Evolutionary conservation across 495 filamentous ascomycete species (phyloP).

Genomic region (Xylaria sp.): DNA sequence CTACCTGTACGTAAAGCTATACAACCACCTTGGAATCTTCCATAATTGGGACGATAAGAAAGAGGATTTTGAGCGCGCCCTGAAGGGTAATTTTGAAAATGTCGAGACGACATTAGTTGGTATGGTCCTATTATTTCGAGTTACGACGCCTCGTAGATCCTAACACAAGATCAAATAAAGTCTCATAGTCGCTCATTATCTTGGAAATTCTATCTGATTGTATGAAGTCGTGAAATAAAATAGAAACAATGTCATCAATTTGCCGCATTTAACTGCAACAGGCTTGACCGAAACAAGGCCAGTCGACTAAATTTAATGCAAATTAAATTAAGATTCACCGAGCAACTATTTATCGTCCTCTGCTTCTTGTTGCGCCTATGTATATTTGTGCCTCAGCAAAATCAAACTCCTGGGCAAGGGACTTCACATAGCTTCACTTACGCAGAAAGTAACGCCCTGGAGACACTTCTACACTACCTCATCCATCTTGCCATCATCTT

Average conservation of each 20-base stretch:
- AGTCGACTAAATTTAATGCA: too few species aligned
- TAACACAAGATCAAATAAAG: not conserved
- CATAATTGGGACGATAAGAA: constrained; percentile 36
- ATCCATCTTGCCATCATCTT: not conserved
- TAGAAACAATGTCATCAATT: not conserved
- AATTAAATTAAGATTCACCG: not conserved
- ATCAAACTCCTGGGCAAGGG: not conserved
- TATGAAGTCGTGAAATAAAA: not conserved
- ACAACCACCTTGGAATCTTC: constrained; percentile 38
- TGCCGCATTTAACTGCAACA: not conserved
- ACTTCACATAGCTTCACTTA: not conserved
- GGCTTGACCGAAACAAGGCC: not conserved
- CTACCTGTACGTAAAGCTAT: constrained; percentile 41
- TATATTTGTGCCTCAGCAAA: not conserved
- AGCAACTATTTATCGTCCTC: not conserved
- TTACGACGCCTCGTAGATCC: not conserved
- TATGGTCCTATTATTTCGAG: constrained; percentile 21
- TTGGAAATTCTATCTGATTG: not conserved
- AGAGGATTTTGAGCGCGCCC: constrained; percentile 43
- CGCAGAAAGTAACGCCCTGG: not conserved
- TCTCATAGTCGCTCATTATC: not conserved
- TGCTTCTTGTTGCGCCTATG: not conserved
- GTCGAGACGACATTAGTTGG: constrained; percentile 42
- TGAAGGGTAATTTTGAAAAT: constrained; percentile 42
- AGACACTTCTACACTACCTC: not conserved